phyloP scores from a whole-genome alignment of 2,329 filamentous ascomycete species.

The Triangularia verruculosa region DNA sequence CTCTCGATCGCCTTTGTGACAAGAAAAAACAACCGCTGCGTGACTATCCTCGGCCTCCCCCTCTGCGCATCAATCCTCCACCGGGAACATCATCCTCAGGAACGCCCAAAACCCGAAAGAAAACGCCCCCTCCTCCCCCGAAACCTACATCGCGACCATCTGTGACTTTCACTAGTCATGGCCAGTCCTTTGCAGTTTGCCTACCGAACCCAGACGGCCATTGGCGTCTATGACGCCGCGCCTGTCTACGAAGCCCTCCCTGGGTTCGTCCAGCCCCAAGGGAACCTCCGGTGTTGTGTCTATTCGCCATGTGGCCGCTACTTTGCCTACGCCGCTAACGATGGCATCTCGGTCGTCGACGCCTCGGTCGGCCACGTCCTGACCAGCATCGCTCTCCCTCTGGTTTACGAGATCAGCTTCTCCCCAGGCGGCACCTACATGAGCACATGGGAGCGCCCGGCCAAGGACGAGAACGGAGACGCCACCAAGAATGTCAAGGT shows the following conservation, averaged over 20 bases:
- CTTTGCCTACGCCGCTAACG: conserved; percentile 89
- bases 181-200: conserved; percentile 90
- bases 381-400: conserved; percentile 70
- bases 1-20: conserved; percentile 2
- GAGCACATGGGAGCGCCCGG: conserved; percentile 93
- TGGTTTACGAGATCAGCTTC: conserved; percentile 93
- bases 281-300: conserved; percentile 88
- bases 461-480: conserved; percentile 90
- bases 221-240: conserved; percentile 88
- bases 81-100: conserved; percentile 19
- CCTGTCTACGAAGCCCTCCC: conserved; percentile 82
- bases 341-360: conserved; percentile 83
- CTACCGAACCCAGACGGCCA: conserved; percentile 94
- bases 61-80: conserved; percentile 1
- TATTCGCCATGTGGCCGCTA: conserved; percentile 96
- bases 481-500: conserved; percentile 96
- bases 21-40: neutral
- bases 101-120: conserved; percentile 26
- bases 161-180: conserved; percentile 95
- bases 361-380: conserved; percentile 71
- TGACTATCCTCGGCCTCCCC: neutral
- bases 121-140: conserved; percentile 15
- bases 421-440: conserved; percentile 89
- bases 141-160: conserved; percentile 37
- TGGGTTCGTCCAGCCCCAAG: conserved; percentile 84